A percentile compares a stretch with the other conserved stretches of the same genome.
Evolutionary conservation across 2,329 filamentous ascomycete species (phyloP).

Genomic region (Capronia epimyces): DNA sequence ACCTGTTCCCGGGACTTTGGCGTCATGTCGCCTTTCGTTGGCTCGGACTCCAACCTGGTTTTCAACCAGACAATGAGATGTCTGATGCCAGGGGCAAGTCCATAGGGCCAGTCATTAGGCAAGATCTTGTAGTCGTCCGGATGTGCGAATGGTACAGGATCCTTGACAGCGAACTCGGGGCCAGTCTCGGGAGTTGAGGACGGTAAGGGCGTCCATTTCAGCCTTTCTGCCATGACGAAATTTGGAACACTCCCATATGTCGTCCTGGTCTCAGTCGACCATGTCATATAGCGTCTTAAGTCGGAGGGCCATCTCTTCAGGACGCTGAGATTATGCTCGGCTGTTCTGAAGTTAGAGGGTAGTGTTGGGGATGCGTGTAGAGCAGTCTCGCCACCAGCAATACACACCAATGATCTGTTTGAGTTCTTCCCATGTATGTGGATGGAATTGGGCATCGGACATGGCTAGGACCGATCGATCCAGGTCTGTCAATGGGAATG

Average conservation of each 20-base stretch:
- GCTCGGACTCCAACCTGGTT: slow-evolving; percentile 45
- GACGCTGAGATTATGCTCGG: slow-evolving; percentile 49
- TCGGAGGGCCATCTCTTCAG: slow-evolving; percentile 57
- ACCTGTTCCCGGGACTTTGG: slow-evolving; percentile 46
- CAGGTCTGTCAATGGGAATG: slow-evolving; percentile 46
- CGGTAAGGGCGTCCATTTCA: slow-evolving; percentile 44
- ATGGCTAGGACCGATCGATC: slow-evolving; percentile 48
- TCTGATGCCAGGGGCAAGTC: slow-evolving; percentile 48
- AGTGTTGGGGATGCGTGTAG: neutral
- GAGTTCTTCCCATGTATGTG: slow-evolving; percentile 50
- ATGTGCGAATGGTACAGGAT: slow-evolving; percentile 50
- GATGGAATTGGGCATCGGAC: slow-evolving; percentile 49
- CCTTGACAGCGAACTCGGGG: slow-evolving; percentile 41
- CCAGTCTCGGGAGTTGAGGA: slow-evolving; percentile 30
- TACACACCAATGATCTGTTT: slow-evolving; percentile 48
- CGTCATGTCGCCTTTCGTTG: slow-evolving; percentile 47
- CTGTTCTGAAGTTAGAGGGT: slow-evolving; percentile 29
- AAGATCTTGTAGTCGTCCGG: slow-evolving; percentile 52
- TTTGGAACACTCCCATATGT: slow-evolving; percentile 52
- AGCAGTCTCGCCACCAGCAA: neutral
- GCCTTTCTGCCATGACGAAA: slow-evolving; percentile 52
- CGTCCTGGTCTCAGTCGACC: slow-evolving; percentile 51
- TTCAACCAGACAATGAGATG: slow-evolving; percentile 57
- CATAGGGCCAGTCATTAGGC: slow-evolving; percentile 61
- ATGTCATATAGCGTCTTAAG: slow-evolving; percentile 55